Percentiles rank a stretch among this genome's conserved stretches.
These are phyloP conservation scores for Miscanthus sacchariflorus DNA, from an alignment of 202 grass and related monocot species.

Conservation along the genomic window DNA sequence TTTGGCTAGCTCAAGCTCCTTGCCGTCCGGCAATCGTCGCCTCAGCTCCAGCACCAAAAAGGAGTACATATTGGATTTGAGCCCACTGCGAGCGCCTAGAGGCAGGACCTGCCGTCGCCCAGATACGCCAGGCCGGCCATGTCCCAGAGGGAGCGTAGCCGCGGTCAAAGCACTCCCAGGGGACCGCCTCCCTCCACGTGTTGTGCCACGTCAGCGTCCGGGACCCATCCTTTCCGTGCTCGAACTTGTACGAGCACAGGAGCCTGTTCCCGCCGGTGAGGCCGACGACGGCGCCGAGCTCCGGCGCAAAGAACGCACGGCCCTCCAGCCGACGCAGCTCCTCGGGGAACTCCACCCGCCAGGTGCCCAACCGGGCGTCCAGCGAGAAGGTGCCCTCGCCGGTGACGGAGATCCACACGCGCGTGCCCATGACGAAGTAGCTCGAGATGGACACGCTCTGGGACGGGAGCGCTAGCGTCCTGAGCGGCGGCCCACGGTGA, in stretches of 20 bases:
- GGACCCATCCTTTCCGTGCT: background rate
- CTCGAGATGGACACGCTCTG: background rate
- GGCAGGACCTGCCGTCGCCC: background rate
- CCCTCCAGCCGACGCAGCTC: background rate
- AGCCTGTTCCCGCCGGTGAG: background rate
- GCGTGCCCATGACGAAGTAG: background rate
- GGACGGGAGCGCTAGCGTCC: background rate
- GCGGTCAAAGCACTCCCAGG: background rate
- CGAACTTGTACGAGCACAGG: background rate
- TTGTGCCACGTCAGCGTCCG: background rate
- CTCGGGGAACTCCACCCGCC: background rate
- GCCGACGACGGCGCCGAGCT: background rate
- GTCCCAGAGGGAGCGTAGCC: background rate
- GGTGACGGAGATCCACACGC: constrained; percentile 10
- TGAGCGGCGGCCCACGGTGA: background rate
- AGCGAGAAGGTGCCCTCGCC: constrained; percentile 25
- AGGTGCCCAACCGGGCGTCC: background rate
- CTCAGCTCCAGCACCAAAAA: too few species aligned
- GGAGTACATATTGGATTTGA: too few species aligned
- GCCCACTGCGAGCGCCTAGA: too few species aligned
- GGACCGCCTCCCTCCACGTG: background rate
- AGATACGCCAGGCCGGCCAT: background rate
- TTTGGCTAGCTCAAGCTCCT: background rate
- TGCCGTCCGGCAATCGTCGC: background rate
- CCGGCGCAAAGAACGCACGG: background rate